These are phyloP conservation scores for Trichosphaerium sp. DNA, from an alignment of 78 protist species.

Conservation along the genomic window DNA sequence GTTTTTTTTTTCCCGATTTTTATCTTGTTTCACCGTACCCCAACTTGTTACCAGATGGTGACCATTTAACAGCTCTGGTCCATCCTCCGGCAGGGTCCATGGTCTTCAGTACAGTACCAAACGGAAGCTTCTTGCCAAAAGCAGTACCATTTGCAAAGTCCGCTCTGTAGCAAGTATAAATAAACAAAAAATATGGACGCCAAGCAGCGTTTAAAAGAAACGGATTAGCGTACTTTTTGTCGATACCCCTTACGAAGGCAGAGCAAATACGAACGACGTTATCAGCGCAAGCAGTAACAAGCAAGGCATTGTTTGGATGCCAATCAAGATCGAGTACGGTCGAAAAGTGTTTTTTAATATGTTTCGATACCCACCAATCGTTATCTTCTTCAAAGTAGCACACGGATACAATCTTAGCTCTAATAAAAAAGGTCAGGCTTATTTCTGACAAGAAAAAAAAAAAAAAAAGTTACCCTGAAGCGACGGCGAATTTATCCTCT, in stretches of 20 bases:
- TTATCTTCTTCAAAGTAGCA: slow-evolving; percentile 82
- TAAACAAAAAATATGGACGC: background rate
- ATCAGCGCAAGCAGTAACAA: slow-evolving; percentile 73
- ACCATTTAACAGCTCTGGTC: slow-evolving; percentile 72
- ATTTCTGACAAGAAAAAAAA: no score
- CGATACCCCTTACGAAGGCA: slow-evolving; percentile 67
- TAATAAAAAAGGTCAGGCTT: no score
- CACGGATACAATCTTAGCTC: slow-evolving; percentile 67
- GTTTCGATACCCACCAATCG: slow-evolving; percentile 90
- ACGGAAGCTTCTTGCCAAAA: slow-evolving; percentile 47
- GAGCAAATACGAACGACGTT: slow-evolving; percentile 56
- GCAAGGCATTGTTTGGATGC: slow-evolving; percentile 69
- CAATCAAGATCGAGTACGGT: slow-evolving; percentile 72
- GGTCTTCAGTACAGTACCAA: no score
- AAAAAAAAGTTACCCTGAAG: no score
- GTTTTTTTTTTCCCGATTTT: no score
- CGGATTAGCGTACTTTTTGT: background rate
- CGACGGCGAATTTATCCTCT: slow-evolving; percentile 84
- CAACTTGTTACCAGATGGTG: slow-evolving; percentile 59
- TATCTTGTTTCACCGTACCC: no score
- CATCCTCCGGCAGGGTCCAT: slow-evolving; percentile 39
- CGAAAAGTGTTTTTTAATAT: slow-evolving; percentile 74
- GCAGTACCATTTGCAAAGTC: slow-evolving; percentile 15
- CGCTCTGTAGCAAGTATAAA: background rate
- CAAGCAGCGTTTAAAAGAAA: no score